Evolutionary conservation across 2,329 filamentous ascomycete genomes (phyloP).

Genomic region (Nothophaeocryptopus gaeumannii): DNA sequence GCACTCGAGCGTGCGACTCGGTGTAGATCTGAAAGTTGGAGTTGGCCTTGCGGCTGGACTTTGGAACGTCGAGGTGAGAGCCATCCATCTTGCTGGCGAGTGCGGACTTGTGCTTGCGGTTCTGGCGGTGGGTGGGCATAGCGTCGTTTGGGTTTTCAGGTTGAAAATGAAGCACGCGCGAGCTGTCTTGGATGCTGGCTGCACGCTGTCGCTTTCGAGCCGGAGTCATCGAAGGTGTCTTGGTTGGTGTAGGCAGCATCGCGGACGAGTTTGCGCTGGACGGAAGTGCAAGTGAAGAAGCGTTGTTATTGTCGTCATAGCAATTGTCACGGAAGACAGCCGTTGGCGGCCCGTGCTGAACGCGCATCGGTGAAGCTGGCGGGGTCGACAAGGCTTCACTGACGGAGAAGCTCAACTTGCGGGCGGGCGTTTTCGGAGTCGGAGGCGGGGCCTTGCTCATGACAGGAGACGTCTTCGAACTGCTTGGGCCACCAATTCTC

Average conservation of each 20-base stretch:
- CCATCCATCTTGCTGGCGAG: conserved; percentile 46
- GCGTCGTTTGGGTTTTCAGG: conserved; percentile 58
- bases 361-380: conserved; percentile 11
- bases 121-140: conserved; percentile 59
- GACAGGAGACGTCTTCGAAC: conserved; percentile 22
- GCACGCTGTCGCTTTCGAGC: conserved; percentile 50
- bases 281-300: conserved; percentile 18
- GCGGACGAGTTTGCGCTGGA: conserved; percentile 13
- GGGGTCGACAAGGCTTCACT: conserved; percentile 4
- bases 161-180: conserved; percentile 54
- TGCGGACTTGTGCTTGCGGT: conserved; percentile 18
- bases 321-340: conserved; percentile 6
- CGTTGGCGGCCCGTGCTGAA: conserved; percentile 3
- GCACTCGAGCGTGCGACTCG: conserved; percentile 72
- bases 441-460: conserved; percentile 21
- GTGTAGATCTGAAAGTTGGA: conserved; percentile 66
- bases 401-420: conserved; percentile 27
- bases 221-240: conserved; percentile 59
- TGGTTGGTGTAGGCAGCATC: conserved; percentile 74
- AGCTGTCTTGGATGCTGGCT: conserved; percentile 46
- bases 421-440: conserved; percentile 34
- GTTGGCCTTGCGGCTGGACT: conserved; percentile 35
- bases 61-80: conserved; percentile 54
- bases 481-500: conserved; percentile 27
- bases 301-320: conserved; percentile 9